Evolutionary conservation across 768 basidiomycete species (phyloP).

Genomic region (Phlebiopsis gigantea): DNA sequence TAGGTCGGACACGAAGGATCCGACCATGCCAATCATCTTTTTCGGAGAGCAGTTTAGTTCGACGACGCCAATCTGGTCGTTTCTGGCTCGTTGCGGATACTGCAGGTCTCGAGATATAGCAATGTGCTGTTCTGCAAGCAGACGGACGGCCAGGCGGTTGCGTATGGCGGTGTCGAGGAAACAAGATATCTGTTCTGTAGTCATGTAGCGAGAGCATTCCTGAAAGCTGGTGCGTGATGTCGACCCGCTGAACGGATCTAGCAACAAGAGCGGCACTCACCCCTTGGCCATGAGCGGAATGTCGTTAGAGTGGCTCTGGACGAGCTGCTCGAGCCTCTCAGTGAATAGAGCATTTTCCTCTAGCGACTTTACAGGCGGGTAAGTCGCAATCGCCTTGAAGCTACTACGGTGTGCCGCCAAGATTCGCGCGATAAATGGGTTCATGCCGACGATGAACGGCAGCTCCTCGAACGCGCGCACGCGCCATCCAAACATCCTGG

Average conservation of each 20-base stretch:
- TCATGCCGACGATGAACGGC: conserved; percentile 86
- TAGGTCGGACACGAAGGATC: conserved; percentile 76
- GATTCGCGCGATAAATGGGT: conserved; percentile 76
- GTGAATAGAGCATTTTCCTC: conserved; percentile 69
- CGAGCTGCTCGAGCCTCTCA: conserved; percentile 61
- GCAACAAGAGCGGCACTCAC: conserved; percentile 30
- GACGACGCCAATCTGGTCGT: conserved; percentile 64
- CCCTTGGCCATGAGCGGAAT: conserved; percentile 91
- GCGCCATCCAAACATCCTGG: conserved; percentile 68
- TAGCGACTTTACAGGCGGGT: conserved; percentile 58
- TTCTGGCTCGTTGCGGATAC: conserved; percentile 27
- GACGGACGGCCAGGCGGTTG: conserved; percentile 79
- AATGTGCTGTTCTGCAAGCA: conserved; percentile 91
- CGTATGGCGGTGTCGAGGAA: conserved; percentile 84
- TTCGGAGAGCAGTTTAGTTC: conserved; percentile 67
- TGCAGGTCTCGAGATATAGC: conserved; percentile 68
- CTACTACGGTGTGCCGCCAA: conserved; percentile 64
- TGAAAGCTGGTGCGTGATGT: conserved; percentile 56
- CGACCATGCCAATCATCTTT: conserved; percentile 73
- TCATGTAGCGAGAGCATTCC: conserved; percentile 81
- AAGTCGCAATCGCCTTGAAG: conserved; percentile 63
- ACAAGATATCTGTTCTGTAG: conserved; percentile 67
- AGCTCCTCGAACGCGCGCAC: conserved; percentile 69
- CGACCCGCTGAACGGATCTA: not conserved
- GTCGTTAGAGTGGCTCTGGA: conserved; percentile 78